Percentiles rank a stretch among this genome's conserved stretches.
Evolutionary conservation across 2,329 filamentous ascomycete genomes (phyloP).

Genomic region (Apiospora saccharicola): DNA sequence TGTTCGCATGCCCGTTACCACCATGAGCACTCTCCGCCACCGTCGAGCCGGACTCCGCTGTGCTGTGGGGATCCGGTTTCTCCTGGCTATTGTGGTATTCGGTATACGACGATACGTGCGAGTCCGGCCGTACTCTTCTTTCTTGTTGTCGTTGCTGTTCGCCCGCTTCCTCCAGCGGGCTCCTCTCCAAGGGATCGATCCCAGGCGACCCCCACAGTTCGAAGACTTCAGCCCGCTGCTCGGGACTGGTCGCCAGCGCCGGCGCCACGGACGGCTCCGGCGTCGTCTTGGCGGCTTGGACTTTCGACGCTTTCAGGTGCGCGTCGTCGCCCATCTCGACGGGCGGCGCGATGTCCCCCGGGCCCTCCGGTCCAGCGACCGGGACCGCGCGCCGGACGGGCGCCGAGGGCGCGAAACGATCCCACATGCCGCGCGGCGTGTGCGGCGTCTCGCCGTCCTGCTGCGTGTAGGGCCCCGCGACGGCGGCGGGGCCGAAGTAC

Average conservation of each 20-base stretch:
- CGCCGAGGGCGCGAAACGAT: conserved; percentile 30
- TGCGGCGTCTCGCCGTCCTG: conserved; percentile 33
- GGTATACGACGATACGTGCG: neutral
- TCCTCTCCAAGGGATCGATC: conserved; percentile 26
- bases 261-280: conserved; percentile 24
- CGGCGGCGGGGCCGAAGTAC: conserved; percentile 40
- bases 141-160: neutral
- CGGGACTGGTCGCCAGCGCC: conserved; percentile 37
- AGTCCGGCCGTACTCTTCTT: neutral
- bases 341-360: conserved; percentile 57
- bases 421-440: conserved; percentile 39
- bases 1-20: neutral
- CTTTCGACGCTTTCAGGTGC: conserved; percentile 34
- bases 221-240: conserved; percentile 36
- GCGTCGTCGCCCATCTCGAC: conserved; percentile 56
- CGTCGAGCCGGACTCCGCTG: conserved; percentile 4
- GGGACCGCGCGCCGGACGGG: conserved; percentile 42
- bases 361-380: conserved; percentile 52
- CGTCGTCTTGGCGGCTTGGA: conserved; percentile 33
- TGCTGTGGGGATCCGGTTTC: neutral
- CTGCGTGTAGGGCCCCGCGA: conserved; percentile 29
- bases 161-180: conserved; percentile 23
- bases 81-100: conserved; percentile 4
- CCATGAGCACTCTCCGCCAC: neutral
- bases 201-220: conserved; percentile 54